Conservation (phyloP, 192 early-diverging fungal species). For the Spinellus fusiger region DNA sequence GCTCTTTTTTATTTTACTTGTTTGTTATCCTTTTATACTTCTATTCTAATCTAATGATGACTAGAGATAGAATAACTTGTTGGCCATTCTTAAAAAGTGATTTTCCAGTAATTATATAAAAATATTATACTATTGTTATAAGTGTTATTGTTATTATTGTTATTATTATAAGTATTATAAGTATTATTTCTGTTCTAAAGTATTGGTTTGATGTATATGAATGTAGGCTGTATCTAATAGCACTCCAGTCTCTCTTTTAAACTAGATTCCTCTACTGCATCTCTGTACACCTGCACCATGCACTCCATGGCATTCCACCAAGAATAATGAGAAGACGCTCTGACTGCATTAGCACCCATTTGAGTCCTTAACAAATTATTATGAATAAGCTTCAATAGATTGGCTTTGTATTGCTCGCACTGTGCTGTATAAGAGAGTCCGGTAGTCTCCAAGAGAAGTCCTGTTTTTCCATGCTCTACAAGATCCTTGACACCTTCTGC, state of each 20-base stretch:
- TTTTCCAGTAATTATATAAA: no score
- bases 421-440: conserved; percentile 9
- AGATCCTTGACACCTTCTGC: conserved; percentile 31
- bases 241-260: no score
- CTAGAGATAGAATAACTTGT: no score
- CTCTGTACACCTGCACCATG: conserved; percentile 22
- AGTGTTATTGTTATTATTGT: no score
- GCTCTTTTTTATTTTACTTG: no score
- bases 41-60: no score
- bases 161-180: neutral
- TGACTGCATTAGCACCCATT: conserved; percentile 14
- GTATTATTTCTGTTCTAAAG: neutral
- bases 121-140: no score
- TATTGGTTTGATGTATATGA: neutral
- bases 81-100: no score
- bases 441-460: conserved; percentile 19
- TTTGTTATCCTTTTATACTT: no score
- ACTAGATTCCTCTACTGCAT: conserved; percentile 9
- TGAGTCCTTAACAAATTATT: neutral
- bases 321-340: conserved; percentile 1
- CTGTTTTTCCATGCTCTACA: conserved; percentile 22
- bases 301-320: conserved; percentile 26
- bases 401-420: conserved; percentile 7
- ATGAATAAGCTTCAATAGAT: neutral
- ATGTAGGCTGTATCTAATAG: no score